Base-by-base conservation (phyloP, 2,329 filamentous ascomycete genomes). In the Pyrenophora seminiperda region DNA sequence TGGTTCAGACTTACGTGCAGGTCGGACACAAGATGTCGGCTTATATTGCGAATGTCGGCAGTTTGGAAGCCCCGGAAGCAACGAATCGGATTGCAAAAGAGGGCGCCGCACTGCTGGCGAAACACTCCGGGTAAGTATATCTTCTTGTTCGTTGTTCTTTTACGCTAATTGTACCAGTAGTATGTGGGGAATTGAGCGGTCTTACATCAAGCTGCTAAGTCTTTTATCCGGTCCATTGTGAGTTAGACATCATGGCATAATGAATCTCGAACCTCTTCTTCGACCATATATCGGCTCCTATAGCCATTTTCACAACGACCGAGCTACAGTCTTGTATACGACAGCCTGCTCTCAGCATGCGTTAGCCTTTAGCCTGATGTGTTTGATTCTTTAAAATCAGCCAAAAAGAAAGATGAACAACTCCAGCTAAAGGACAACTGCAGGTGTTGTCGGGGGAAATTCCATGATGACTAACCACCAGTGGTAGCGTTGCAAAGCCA, bases 1-100 rank as follows among this genome's bases (percentile, higher is more conserved):
- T 84, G 40, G 81, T 48, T 11, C 46, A 48, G 40, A 36, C 40
- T 1, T 84, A 81, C 61, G 80, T 84, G 0, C 71, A 76, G 9
- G 71, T 76, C 13, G 82, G 81, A 0, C 69, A 76, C 22, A 69
- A 59, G 3, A 82, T 84, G 76, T 73, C 71, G 14, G 80, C 76
- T 0, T 76, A 79, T 51, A 73, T 84, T 7, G 77, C 74, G 7
- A 80, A 79, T 3, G 79, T 83, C 1, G 82, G 81, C 0, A 77
- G 83, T 58, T 67, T 83, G 4, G 79, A 73, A 32, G 34, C 47
- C 31, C 29, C 32, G 18, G 44, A 34, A 20, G 54, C 54, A 11
- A 51, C 54, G 3, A 24, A 4, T 6, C 50, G 41, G 17, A 57
- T 57, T 15, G 36, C 47, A 1, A 24, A 42, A 34, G 54, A 55